phyloP scores from a whole-genome alignment of 1,284 basidiomycete species.

The Chondrostereum purpureum region DNA sequence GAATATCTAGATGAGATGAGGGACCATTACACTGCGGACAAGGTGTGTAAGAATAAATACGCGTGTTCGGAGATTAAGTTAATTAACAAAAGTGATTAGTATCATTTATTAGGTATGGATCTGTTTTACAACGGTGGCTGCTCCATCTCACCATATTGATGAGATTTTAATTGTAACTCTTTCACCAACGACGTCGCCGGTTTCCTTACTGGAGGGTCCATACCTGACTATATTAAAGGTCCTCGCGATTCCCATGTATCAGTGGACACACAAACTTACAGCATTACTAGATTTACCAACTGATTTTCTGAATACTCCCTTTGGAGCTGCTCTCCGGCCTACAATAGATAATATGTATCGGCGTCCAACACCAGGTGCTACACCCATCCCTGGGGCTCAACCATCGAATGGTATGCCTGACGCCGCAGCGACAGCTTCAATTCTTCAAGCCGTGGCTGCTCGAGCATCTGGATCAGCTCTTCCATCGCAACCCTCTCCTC shows the following conservation, averaged over 20 bases:
- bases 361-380: conserved; percentile 38
- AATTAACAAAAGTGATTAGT: conserved; percentile 34
- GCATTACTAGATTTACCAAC: conserved; percentile 66
- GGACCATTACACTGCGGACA: conserved; percentile 79
- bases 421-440: conserved; percentile 47
- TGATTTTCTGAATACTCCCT: conserved; percentile 87
- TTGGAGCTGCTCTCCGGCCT: conserved; percentile 80
- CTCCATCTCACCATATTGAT: neutral
- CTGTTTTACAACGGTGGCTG: too few species aligned
- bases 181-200: conserved; percentile 86
- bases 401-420: conserved; percentile 31
- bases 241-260: too few species aligned
- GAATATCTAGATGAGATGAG: conserved; percentile 76
- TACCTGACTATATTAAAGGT: conserved; percentile 78
- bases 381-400: conserved; percentile 24
- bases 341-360: conserved; percentile 86
- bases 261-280: too few species aligned
- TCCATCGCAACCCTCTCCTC: conserved; percentile 22
- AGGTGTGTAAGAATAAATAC: conserved; percentile 44
- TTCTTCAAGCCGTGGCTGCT: conserved; percentile 60
- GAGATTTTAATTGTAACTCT: conserved; percentile 86
- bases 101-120: conserved; percentile 75
- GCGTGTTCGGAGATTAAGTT: conserved; percentile 6
- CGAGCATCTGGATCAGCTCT: conserved; percentile 26
- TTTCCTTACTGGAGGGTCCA: conserved; percentile 74